Evolutionary conservation across 805 yeast species (phyloP).

Genomic region (Zygosaccharomyces pseudorouxii): DNA sequence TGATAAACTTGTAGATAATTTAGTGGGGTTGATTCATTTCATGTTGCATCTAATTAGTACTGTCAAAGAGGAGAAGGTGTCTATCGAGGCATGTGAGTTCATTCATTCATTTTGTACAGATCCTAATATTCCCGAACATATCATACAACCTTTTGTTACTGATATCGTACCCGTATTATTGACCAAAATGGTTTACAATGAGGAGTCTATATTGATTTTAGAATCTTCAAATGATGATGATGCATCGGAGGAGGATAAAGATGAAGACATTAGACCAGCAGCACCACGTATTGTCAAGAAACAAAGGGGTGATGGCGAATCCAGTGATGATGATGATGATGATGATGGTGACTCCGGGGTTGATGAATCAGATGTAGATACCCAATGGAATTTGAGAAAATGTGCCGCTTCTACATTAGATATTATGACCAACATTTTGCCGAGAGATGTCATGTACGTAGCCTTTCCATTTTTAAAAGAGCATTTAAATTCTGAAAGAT

Average conservation of each 20-base stretch:
- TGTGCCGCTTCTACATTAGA: constrained; percentile 94
- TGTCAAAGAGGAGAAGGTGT: constrained; percentile 59
- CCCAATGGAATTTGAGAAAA: constrained; percentile 87
- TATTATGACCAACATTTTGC: constrained; percentile 61
- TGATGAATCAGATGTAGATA: constrained; percentile 59
- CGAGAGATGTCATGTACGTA: constrained; percentile 59
- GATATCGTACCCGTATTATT: constrained; percentile 72
- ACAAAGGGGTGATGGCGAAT: constrained; percentile 42
- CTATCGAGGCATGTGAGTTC: constrained; percentile 92
- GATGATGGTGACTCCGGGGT: constrained; percentile 41
- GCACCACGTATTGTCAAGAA: constrained; percentile 60
- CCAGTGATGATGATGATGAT: constrained; percentile 62
- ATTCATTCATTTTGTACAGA: constrained; percentile 68
- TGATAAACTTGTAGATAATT: constrained; percentile 71
- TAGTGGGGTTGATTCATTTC: constrained; percentile 81
- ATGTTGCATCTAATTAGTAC: constrained; percentile 71
- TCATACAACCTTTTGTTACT: constrained; percentile 54
- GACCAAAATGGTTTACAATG: constrained; percentile 81
- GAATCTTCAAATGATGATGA: constrained; percentile 64
- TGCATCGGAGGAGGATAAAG: constrained; percentile 71
- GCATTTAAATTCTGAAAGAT: constrained; percentile 60
- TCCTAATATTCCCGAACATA: constrained; percentile 46
- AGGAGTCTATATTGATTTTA: constrained; percentile 63
- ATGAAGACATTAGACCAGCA: constrained; percentile 82
- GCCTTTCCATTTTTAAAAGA: constrained; percentile 74